These are phyloP conservation scores for Lachnellula occidentalis DNA, from an alignment of 2,329 filamentous ascomycete genomes.

Conservation along the genomic window DNA sequence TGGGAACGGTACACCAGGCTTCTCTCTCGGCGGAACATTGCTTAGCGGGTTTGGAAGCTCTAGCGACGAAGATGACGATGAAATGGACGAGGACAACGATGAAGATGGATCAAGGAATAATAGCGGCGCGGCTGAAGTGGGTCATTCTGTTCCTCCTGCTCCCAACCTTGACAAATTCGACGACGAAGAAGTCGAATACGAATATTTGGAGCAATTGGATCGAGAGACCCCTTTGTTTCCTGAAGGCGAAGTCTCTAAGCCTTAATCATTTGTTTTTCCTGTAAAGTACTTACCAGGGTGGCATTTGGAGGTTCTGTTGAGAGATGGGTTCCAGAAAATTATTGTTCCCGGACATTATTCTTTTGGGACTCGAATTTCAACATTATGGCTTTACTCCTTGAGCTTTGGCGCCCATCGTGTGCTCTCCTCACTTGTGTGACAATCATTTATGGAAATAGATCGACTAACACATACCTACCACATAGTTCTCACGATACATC, in stretches of 20 bases:
- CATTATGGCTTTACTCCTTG: constrained; percentile 7
- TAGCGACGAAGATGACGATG: constrained; percentile 93
- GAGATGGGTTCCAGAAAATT: constrained; percentile 21
- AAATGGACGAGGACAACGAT: constrained; percentile 79
- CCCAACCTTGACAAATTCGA: constrained; percentile 33
- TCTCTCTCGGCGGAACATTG: constrained; percentile 68
- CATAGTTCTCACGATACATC: constrained; percentile 33
- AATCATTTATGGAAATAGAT: background rate
- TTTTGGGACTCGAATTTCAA: constrained; percentile 12
- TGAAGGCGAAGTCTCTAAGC: constrained; percentile 57
- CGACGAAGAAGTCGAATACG: constrained; percentile 33
- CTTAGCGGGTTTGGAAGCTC: constrained; percentile 90
- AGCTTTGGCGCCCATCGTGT: constrained; percentile 9
- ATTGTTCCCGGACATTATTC: constrained; percentile 16
- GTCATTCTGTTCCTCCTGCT: constrained; percentile 36
- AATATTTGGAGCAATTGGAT: constrained; percentile 33
- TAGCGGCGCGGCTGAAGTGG: constrained; percentile 47
- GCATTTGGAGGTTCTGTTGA: constrained; percentile 9
- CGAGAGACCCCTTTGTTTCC: constrained; percentile 32
- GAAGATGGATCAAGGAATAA: constrained; percentile 50
- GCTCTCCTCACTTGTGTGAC: constrained; percentile 8
- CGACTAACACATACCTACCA: constrained; percentile 17
- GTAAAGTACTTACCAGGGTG: constrained; percentile 26
- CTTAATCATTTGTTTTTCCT: constrained; percentile 22
- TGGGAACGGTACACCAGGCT: constrained; percentile 59